Percentiles rank a stretch among this genome's conserved stretches.
Evolutionary conservation across 1,284 basidiomycete genomes (phyloP).

Genomic region (Melampsora americana): DNA sequence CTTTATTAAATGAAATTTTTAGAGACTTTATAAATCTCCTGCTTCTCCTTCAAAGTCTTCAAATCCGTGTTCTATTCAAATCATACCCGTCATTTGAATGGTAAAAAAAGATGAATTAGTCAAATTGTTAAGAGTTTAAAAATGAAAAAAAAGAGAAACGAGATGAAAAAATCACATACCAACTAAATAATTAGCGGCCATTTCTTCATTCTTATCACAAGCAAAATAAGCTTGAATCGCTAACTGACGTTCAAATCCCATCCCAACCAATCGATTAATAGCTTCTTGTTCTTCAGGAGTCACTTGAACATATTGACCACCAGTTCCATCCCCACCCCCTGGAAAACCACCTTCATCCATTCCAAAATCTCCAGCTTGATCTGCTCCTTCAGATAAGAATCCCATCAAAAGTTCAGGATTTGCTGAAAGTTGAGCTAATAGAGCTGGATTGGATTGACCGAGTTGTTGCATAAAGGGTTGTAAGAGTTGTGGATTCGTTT

Average conservation of each 20-base stretch:
- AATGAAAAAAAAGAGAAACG: background rate
- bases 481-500: constrained; percentile 70
- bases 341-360: constrained; percentile 47
- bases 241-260: constrained; percentile 76
- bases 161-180: constrained; percentile 56
- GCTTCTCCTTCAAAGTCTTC: constrained; percentile 35
- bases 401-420: constrained; percentile 50
- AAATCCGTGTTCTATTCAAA: constrained; percentile 37
- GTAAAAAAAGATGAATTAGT: no score
- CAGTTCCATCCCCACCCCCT: constrained; percentile 4
- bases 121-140: background rate
- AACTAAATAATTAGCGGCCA: constrained; percentile 86
- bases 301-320: constrained; percentile 40
- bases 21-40: no score
- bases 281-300: constrained; percentile 60
- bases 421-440: constrained; percentile 54
- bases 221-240: constrained; percentile 82
- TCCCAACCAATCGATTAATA: constrained; percentile 77
- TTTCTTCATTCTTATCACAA: constrained; percentile 91
- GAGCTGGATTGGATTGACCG: constrained; percentile 66
- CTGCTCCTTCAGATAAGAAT: constrained; percentile 50
- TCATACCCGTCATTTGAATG: no score
- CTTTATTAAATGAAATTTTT: no score
- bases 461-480: constrained; percentile 82
- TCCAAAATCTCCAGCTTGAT: constrained; percentile 40